Evolutionary conservation across 1,284 basidiomycete species (phyloP), one percentile per base, ranked within the genome.

Genomic region (Lignosus rhinocerotis): DNA sequence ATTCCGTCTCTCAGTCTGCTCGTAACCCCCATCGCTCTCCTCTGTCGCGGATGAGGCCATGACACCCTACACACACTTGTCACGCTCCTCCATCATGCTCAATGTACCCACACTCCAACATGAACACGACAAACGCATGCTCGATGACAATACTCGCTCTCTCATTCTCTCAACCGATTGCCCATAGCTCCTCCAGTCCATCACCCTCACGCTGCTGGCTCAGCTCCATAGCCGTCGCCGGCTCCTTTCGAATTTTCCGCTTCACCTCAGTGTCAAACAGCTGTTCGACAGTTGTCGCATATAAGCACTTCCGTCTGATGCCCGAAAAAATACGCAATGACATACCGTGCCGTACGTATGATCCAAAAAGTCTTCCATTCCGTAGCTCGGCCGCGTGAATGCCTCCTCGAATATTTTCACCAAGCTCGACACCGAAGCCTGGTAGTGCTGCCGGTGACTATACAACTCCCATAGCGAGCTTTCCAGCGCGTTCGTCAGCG

Each of bases 281-380:
- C 92, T 96, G 69, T 25, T 57, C 55, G 42, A 19, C 14, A 34
- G 16, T 32, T 39, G 17, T 25, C 38, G 21, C 7, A 34, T n/a
- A 48, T 47, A 17, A 54, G 48, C 44, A 8, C 11, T 36, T 47
- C 41, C 31, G 12, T 55, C 46, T 51, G 44, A 53, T 25, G 21
- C 42, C 39, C 48, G 43, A 38, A 14, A 39, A 48, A 59, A 11
- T 45, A 16, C n/a, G 7, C 3, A 19, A 3, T 25, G 21, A 80
- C 92, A 67, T 66, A 96, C 93, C 51, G 94, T 98, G 14, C 80
- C 83, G 70, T 98, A 99, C 0, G 93, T 94, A 72, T 98, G 94
- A 75, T 99, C 97, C 69, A 98, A 74, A 72, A 99, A 99, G 72
- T 99, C 97, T 67, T 99, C 97, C 81, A 98, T 85, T 31, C 85